Conservation (phyloP, 352 stramenopile species). For the Blastocystis sp. region DNA sequence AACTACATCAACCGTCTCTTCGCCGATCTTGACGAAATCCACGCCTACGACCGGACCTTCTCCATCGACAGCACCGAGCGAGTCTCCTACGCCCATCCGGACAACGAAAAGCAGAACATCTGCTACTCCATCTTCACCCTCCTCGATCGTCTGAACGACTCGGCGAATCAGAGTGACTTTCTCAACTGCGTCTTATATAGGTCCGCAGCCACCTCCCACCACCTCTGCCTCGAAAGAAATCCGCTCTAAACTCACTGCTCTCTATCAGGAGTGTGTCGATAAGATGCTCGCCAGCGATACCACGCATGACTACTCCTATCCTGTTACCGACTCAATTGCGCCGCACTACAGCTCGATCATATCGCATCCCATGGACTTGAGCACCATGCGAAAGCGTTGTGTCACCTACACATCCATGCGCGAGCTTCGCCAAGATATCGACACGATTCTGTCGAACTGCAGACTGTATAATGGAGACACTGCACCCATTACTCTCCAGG, state of each 20-base stretch:
- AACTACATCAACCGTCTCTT: background rate
- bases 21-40: background rate
- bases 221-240: background rate
- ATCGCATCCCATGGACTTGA: constrained; percentile 38
- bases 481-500: background rate
- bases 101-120: background rate
- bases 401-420: background rate
- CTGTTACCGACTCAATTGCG: background rate
- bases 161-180: background rate
- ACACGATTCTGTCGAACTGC: background rate
- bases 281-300: background rate
- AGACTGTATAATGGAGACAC: background rate
- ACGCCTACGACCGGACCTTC: background rate
- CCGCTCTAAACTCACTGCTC: background rate
- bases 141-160: background rate
- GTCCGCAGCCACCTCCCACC: background rate
- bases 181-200: background rate
- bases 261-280: background rate
- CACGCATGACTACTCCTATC: background rate
- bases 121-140: background rate
- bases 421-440: background rate
- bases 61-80: background rate
- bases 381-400: background rate
- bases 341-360: constrained; percentile 9
- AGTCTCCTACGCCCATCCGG: background rate